phyloP scores from a whole-genome alignment of 306 rosid species.

The Chamaecrista fasciculata region DNA sequence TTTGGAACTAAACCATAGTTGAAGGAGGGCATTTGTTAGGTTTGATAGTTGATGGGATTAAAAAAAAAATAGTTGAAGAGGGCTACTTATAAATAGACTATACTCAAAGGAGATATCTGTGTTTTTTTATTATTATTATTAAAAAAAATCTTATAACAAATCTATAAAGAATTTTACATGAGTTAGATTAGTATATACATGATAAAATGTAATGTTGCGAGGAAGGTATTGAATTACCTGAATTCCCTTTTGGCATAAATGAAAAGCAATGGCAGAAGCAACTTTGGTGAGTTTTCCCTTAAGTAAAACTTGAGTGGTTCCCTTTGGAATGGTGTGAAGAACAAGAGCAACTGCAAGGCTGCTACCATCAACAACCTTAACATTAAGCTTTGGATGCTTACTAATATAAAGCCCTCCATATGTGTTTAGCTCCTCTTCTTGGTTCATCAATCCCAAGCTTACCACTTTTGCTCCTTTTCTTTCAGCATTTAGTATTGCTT shows the following conservation, averaged over 20 bases:
- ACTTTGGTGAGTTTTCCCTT: constrained; percentile 69
- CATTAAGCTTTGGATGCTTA: constrained; percentile 48
- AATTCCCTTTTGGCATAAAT: constrained; percentile 51
- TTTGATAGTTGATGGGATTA: too few relatives aligned
- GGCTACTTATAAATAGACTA: too few relatives aligned
- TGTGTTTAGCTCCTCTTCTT: constrained; percentile 61
- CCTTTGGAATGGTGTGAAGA: constrained; percentile 56
- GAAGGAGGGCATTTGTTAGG: too few relatives aligned
- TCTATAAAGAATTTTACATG: too few relatives aligned
- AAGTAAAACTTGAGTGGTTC: constrained; percentile 57
- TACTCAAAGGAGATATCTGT: too few relatives aligned
- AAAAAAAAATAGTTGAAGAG: too few relatives aligned
- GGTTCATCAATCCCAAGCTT: constrained; percentile 46
- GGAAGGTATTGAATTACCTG: too few relatives aligned
- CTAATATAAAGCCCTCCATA: constrained; percentile 56
- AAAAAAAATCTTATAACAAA: too few relatives aligned
- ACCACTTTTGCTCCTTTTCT: constrained; percentile 42
- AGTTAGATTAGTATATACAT: too few relatives aligned
- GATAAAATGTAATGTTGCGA: too few relatives aligned
- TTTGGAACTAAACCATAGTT: too few relatives aligned
- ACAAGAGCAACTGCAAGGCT: constrained; percentile 59
- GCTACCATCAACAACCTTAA: constrained; percentile 76
- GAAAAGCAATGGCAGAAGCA: constrained; percentile 53
- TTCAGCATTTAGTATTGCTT: constrained; percentile 44
- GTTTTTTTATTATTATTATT: too few relatives aligned